Conservation (phyloP, 2,329 filamentous ascomycete genomes). For the Microascus cirrosus region DNA sequence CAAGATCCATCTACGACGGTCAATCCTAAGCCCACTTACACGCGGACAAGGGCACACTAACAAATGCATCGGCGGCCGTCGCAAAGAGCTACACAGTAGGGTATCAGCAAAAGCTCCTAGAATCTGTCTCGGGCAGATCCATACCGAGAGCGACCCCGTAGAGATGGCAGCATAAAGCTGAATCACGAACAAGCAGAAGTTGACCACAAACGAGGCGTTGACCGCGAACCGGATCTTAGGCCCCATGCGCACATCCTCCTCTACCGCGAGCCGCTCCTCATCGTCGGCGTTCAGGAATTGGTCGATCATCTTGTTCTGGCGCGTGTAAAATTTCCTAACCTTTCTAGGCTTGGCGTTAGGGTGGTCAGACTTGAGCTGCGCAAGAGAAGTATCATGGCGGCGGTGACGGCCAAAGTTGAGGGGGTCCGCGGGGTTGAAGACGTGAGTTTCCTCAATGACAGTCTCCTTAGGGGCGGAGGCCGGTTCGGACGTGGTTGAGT, state of each 20-base stretch:
- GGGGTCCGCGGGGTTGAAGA: constrained; percentile 17
- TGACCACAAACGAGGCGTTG: constrained; percentile 36
- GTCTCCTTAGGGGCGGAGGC: neutral
- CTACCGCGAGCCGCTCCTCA: constrained; percentile 38
- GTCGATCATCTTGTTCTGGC: constrained; percentile 36
- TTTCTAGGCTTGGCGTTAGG: constrained; percentile 29
- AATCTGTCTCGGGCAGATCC: neutral
- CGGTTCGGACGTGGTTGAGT: neutral
- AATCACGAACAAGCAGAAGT: constrained; percentile 44
- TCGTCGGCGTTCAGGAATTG: constrained; percentile 43
- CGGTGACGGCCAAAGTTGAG: constrained; percentile 26
- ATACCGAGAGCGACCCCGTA: constrained; percentile 42
- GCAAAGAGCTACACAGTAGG: constrained; percentile 35
- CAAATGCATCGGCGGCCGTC: constrained; percentile 54
- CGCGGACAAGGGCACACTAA: constrained; percentile 17
- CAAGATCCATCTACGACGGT: constrained; percentile 41
- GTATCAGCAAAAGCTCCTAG: no score
- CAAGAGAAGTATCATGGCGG: constrained; percentile 13
- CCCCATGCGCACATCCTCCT: constrained; percentile 37
- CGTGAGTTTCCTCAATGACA: neutral
- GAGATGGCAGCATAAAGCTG: constrained; percentile 47
- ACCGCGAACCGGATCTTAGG: constrained; percentile 42
- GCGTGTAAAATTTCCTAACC: constrained; percentile 33
- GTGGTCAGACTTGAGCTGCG: constrained; percentile 19
- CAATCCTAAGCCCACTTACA: constrained; percentile 7